Percentiles rank a stretch among this genome's conserved stretches.
Evolutionary conservation across 345 rosid species (phyloP).

Genomic region (Eucalyptus urophylla): DNA sequence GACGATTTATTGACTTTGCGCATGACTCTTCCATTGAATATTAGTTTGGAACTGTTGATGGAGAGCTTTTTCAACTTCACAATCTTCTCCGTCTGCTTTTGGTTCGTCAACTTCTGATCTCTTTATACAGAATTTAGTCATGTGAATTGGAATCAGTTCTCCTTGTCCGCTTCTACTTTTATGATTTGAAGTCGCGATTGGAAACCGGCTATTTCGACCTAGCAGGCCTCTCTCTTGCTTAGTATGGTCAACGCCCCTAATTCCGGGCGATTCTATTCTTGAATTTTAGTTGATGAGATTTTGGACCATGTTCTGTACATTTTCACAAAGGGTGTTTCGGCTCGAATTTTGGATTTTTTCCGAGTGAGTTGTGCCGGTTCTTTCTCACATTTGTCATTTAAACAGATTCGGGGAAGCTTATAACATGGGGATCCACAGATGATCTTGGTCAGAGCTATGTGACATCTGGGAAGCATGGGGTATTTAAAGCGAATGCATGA

Average conservation of each 20-base stretch:
- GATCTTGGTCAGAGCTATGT: constrained; percentile 98
- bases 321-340: background rate
- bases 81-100: background rate
- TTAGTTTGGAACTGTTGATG: background rate
- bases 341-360: background rate
- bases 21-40: background rate
- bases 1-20: background rate
- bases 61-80: background rate
- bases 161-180: background rate
- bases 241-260: background rate
- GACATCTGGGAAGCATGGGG: constrained; percentile 97
- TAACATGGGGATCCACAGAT: constrained; percentile 98
- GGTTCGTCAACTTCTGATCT: background rate
- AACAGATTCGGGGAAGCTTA: constrained; percentile 88
- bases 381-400: background rate
- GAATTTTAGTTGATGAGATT: background rate
- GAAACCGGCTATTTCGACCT: background rate
- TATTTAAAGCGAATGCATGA: constrained; percentile 2
- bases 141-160: background rate
- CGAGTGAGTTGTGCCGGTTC: background rate
- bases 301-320: background rate
- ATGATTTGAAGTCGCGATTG: background rate
- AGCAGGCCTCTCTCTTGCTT: background rate
- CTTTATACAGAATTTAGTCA: background rate
- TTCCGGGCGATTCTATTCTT: background rate